Conservation (phyloP, 805 yeast species). For the Wickerhamiella cacticola region DNA sequence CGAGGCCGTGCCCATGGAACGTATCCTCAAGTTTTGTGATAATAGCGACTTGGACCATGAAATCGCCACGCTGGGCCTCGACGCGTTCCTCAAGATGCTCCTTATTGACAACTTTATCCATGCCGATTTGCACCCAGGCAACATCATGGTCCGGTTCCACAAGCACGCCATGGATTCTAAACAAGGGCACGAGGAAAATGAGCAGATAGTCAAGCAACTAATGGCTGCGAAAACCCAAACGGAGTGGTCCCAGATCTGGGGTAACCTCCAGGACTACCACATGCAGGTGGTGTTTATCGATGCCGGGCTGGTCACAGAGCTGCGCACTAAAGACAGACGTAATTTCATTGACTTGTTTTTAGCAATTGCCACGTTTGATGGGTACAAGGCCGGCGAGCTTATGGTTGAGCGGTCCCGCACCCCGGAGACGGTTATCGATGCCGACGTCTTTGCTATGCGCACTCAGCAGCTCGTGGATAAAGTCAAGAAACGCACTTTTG, state of each 20-base stretch:
- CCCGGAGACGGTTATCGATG: conserved; percentile 80
- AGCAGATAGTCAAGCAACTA: conserved; percentile 20
- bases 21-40: conserved; percentile 36
- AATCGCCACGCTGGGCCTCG: conserved; percentile 71
- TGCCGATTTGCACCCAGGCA: conserved; percentile 96
- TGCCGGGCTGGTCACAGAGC: conserved; percentile 85
- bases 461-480: conserved; percentile 72
- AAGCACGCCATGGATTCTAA: conserved; percentile 29
- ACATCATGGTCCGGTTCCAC: conserved; percentile 65
- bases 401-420: conserved; percentile 93
- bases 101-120: conserved; percentile 89
- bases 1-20: conserved; percentile 71
- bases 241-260: conserved; percentile 39
- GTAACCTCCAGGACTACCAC: conserved; percentile 45
- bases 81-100: conserved; percentile 86
- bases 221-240: conserved; percentile 23
- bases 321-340: conserved; percentile 60
- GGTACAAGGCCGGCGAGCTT: conserved; percentile 85
- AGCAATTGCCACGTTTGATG: conserved; percentile 83
- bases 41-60: conserved; percentile 33
- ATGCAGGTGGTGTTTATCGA: conserved; percentile 88
- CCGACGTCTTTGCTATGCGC: conserved; percentile 74
- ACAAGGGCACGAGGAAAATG: conserved; percentile 19
- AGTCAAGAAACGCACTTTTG: conserved; percentile 78
- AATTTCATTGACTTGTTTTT: conserved; percentile 85